Base-by-base conservation (phyloP, 805 yeast species). In the Metschnikowia cerradonensis region DNA sequence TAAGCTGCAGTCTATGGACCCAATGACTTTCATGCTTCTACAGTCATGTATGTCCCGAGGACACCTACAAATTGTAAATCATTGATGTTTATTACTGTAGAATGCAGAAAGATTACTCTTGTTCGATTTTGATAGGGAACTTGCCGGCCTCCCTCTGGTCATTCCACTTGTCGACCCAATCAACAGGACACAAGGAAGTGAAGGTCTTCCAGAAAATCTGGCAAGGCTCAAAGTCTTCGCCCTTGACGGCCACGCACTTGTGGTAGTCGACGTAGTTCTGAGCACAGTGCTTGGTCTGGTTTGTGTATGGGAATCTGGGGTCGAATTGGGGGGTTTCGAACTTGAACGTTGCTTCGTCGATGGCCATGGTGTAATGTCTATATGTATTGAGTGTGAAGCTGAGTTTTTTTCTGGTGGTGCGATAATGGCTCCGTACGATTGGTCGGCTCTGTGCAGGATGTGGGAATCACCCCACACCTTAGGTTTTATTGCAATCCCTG, bases 281-380 rank as follows among this genome's bases (percentile, higher is more conserved):
- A 84, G 92, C 95, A 81, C 98, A 94, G 81, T 92, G 97, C 78
- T 87, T 90, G 66, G 97, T 89, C 77, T 92, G 99, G 84, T 92
- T 92, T 74, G 84, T 91, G 80, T 90, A 83, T 61, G 99, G 98
- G 84, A 91, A 72, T 52, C 54, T 74, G 34, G 57, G 64, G 55
- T 70, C 67, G 54, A 67, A 64, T 56, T 67, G 75, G 32, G 75
- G 74, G 46, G 75, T 71, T 48, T 71, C 74, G 57, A 71, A 70
- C 61, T 71, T 70, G 57, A 71, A 71, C 52, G 61, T 70, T 53
- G 67, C 74, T 56, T 68, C 64, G 60, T 69, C 74, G 45, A 70
- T 58, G 51, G 74, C 71, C 75, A 70, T 70, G 50, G 48, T 35
- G 60, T 36, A 20, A 26, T 22, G 39, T 36, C 10, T 40, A 15